phyloP scores from a whole-genome alignment of 331 rosid species.

The Quercus tomentella region DNA sequence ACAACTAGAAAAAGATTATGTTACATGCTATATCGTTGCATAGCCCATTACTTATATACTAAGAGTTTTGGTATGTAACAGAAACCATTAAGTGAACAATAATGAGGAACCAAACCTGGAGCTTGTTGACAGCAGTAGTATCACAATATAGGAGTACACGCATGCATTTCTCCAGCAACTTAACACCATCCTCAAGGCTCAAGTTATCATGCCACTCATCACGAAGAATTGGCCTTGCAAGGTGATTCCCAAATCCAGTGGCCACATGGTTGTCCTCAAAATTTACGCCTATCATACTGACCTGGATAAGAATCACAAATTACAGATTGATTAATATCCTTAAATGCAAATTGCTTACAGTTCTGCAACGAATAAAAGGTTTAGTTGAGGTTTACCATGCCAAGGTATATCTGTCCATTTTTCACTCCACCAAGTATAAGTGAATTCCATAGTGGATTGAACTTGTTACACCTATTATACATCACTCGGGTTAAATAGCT shows the following conservation, averaged over 20 bases:
- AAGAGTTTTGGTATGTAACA: not conserved
- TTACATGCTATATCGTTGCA: not conserved
- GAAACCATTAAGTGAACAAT: not conserved
- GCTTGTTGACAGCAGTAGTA: conserved; percentile 87
- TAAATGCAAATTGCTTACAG: not conserved
- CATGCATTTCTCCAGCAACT: conserved; percentile 90
- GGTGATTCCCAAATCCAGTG: conserved; percentile 29
- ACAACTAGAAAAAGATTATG: no score
- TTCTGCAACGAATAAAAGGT: not conserved
- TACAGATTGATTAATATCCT: not conserved
- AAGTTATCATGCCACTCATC: conserved; percentile 82
- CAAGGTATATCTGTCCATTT: conserved; percentile 67
- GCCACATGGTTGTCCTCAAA: conserved; percentile 8
- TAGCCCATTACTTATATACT: not conserved
- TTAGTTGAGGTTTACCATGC: conserved; percentile 37
- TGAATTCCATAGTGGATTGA: conserved; percentile 66
- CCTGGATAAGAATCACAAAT: conserved; percentile 38
- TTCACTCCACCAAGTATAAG: conserved; percentile 72
- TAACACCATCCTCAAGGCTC: conserved; percentile 79
- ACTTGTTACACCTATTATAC: conserved; percentile 75
- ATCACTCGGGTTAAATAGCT: conserved; percentile 46
- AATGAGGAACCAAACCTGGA: conserved; percentile 56
- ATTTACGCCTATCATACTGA: conserved; percentile 79
- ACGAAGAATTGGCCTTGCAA: conserved; percentile 88
- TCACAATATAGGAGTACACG: conserved; percentile 84